Evolutionary conservation across 768 basidiomycete species (phyloP).

Genomic region (Lyophyllum decastes): DNA sequence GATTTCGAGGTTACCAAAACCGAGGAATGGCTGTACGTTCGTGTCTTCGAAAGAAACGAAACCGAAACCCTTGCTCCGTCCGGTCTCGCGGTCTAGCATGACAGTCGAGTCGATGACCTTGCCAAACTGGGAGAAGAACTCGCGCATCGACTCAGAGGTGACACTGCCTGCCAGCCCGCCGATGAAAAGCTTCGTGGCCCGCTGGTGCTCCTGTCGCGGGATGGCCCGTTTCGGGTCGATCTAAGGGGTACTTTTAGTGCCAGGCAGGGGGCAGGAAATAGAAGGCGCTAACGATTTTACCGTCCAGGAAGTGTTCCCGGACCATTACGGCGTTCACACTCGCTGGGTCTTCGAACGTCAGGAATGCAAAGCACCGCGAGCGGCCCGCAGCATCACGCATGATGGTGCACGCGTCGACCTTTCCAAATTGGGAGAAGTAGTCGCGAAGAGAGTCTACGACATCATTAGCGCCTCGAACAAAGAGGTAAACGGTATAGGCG

Average conservation of each 20-base stretch:
- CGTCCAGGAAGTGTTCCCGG: slow-evolving; percentile 92
- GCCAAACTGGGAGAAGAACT: slow-evolving; percentile 93
- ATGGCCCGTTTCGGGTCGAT: slow-evolving; percentile 99
- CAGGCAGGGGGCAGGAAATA: background rate
- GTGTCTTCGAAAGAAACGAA: slow-evolving; percentile 96
- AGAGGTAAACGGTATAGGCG: slow-evolving; percentile 33
- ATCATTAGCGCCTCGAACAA: too few species aligned
- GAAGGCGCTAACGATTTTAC: slow-evolving; percentile 82
- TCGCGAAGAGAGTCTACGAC: slow-evolving; percentile 68
- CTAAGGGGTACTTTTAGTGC: slow-evolving; percentile 41
- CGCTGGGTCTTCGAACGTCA: slow-evolving; percentile 92
- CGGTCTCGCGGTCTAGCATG: slow-evolving; percentile 97
- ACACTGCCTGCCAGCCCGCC: slow-evolving; percentile 91
- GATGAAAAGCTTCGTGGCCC: slow-evolving; percentile 94
- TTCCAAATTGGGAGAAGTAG: slow-evolving; percentile 96
- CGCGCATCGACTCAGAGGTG: slow-evolving; percentile 91
- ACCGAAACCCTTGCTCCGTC: slow-evolving; percentile 94
- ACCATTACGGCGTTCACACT: slow-evolving; percentile 97
- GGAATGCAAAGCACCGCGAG: slow-evolving; percentile 95
- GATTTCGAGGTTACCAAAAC: slow-evolving; percentile 85
- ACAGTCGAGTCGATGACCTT: slow-evolving; percentile 97
- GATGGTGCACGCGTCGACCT: slow-evolving; percentile 96
- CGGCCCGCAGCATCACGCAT: slow-evolving; percentile 96
- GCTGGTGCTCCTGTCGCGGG: slow-evolving; percentile 91
- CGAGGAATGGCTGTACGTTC: slow-evolving; percentile 87